Evolutionary conservation across 257 asterid genomes (phyloP).

Genomic region (Penstemon barbatus): DNA sequence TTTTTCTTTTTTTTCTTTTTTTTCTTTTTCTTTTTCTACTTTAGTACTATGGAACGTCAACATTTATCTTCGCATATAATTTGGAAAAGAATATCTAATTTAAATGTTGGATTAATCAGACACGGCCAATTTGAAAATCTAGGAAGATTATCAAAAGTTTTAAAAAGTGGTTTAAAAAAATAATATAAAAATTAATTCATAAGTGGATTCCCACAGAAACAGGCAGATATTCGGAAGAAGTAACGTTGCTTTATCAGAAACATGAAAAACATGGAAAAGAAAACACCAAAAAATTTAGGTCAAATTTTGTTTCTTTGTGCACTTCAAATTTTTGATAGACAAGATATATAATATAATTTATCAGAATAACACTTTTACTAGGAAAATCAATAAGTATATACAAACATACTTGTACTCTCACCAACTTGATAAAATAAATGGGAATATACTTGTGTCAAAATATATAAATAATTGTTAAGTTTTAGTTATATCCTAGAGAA

Average conservation of each 20-base stretch:
- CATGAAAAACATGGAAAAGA: constrained; percentile 5
- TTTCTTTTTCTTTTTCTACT: no score
- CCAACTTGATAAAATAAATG: no score
- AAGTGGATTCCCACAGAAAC: constrained; percentile 16
- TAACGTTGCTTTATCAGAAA: constrained; percentile 16
- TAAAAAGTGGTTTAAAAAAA: background rate
- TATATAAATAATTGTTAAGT: no score
- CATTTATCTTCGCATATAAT: background rate
- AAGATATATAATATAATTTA: background rate
- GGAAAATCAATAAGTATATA: no score
- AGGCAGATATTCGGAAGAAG: constrained; percentile 20
- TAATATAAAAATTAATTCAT: background rate
- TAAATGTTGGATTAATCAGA: background rate
- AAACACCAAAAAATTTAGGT: background rate
- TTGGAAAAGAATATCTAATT: background rate
- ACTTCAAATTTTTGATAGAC: background rate
- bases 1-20: no score
- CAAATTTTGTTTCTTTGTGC: background rate
- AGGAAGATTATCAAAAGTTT: background rate
- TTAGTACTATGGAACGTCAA: no score
- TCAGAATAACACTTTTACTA: background rate
- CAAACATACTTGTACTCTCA: no score
- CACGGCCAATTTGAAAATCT: background rate
- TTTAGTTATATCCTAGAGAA: no score
- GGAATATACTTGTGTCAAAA: no score